Percentiles rank a stretch among this genome's conserved stretches.
phyloP scores from a whole-genome alignment of 208 protist species.

The Leishmania gerbilli region DNA sequence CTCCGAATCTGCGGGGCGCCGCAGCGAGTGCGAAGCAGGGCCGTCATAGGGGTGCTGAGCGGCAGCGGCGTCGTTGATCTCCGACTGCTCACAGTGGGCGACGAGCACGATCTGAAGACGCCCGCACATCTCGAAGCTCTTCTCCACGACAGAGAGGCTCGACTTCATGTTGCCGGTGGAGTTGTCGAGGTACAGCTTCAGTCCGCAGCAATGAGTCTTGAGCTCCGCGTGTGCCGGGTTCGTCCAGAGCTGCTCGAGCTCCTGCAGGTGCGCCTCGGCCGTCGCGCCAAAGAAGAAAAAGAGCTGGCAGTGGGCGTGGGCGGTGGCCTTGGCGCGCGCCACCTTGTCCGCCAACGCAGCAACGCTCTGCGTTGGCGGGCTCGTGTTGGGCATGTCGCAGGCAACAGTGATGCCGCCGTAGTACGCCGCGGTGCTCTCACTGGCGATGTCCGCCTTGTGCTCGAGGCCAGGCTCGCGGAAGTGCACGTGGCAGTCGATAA shows the following conservation, averaged over 20 bases:
- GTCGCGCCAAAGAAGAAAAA: slow-evolving; percentile 90
- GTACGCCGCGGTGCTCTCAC: slow-evolving; percentile 88
- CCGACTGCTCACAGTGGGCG: slow-evolving; percentile 89
- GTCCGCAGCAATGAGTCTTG: slow-evolving; percentile 63
- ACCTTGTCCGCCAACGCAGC: slow-evolving; percentile 76
- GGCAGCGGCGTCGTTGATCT: slow-evolving; percentile 69
- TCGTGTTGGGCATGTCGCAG: slow-evolving; percentile 92
- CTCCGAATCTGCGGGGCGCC: slow-evolving; percentile 77
- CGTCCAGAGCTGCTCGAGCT: slow-evolving; percentile 79
- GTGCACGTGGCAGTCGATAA: slow-evolving; percentile 95
- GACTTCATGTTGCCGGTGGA: slow-evolving; percentile 87
- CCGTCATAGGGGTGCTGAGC: slow-evolving; percentile 63
- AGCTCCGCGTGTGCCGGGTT: slow-evolving; percentile 49
- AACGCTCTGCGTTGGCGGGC: slow-evolving; percentile 79
- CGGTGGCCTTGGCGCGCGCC: slow-evolving; percentile 29
- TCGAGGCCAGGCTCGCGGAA: slow-evolving; percentile 93
- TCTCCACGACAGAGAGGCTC: slow-evolving; percentile 51
- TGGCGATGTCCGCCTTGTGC: slow-evolving; percentile 93
- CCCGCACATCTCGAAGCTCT: slow-evolving; percentile 78
- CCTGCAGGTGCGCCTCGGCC: slow-evolving; percentile 51
- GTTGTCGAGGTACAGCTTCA: slow-evolving; percentile 91
- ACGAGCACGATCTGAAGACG: slow-evolving; percentile 73
- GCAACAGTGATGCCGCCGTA: slow-evolving; percentile 86
- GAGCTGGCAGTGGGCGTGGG: slow-evolving; percentile 37
- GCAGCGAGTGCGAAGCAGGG: slow-evolving; percentile 72